Base-by-base conservation (phyloP, 2,329 filamentous ascomycete species). In the Alternaria gaisen region DNA sequence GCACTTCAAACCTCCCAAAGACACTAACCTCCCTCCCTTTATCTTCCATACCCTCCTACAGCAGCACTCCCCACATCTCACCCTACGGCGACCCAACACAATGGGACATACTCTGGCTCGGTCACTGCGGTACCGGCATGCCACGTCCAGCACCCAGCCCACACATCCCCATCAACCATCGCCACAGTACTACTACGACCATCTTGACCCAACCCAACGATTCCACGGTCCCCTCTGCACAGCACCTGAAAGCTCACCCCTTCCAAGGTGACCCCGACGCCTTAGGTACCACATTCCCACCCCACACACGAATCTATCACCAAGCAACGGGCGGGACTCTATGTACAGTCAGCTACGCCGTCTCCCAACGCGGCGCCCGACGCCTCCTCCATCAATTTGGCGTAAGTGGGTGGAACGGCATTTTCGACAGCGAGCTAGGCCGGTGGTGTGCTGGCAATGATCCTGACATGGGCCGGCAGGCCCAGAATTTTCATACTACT, bases 31-130 rank as follows among this genome's bases (percentile, higher is more conserved):
- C 71, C 9, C 36, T 72, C 12, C 65, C 68, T 6, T 48, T 75
- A 43, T 58, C 64, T 7, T 65, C 64, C 6, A 46, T 65, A 41
- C 36, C 4, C 61, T 62, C 20, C 20, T 9, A 50, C 30, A 16
- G 22, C 14, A 32, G 34, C 18, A 26, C 24, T 22, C 2, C n/a
- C 51, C 41, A 43, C 30, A 9, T 18, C n/a, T 77, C 71, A n/a
- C 76, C 77, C 16, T 75, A 75, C 44, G 72, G 71, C 1, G 77
- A 79, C 56, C 70, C 72, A 18, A 32, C 64, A 22, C 57, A 76
- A 43, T 81, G 80, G 79, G 79, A 81, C 56, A 65, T 81, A 36
- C 71, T 81, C 28, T 80, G 78, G 78, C 72, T 79, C 9, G 80
- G 80, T 16, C 72, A 75, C 57, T 75, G 72, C 61, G 72, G 72